Conservation (phyloP, 805 yeast genomes). For the Ogataea trehaloabstinens region DNA sequence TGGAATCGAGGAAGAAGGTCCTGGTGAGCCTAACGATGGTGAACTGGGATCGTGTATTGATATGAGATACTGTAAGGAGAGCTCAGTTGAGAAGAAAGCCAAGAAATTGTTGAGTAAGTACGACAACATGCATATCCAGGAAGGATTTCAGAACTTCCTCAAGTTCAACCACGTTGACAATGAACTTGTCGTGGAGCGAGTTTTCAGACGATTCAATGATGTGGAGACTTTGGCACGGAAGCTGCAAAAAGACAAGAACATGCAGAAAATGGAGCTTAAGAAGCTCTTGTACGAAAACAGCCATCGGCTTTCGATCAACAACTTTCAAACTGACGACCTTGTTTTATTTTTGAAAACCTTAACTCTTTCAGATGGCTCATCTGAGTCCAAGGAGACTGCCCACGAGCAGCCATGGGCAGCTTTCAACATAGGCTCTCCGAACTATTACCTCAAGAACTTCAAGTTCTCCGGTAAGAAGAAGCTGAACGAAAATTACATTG, state of each 20-base stretch:
- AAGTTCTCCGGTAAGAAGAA: slow-evolving; percentile 3
- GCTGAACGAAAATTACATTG: slow-evolving; percentile 14
- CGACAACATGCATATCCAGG: slow-evolving; percentile 21
- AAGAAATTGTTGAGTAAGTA: slow-evolving; percentile 16
- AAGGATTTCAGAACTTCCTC: slow-evolving; percentile 35
- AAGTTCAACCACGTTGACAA: slow-evolving; percentile 24
- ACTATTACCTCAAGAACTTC: slow-evolving; percentile 63
- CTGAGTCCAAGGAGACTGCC: background rate
- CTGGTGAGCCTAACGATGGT: slow-evolving; percentile 5
- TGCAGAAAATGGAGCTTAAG: slow-evolving; percentile 46
- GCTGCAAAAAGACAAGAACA: slow-evolving; percentile 68
- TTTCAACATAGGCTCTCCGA: slow-evolving; percentile 85
- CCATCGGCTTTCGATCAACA: slow-evolving; percentile 62
- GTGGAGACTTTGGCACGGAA: slow-evolving; percentile 88
- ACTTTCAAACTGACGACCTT: slow-evolving; percentile 71
- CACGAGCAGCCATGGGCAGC: slow-evolving; percentile 81
- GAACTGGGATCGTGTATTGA: slow-evolving; percentile 10
- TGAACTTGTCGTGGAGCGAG: slow-evolving; percentile 31
- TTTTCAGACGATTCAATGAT: slow-evolving; percentile 78
- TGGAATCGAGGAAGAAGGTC: slow-evolving; percentile 23
- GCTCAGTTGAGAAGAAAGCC: slow-evolving; percentile 21
- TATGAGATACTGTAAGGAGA: slow-evolving; percentile 19
- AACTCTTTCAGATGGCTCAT: slow-evolving; percentile 15
- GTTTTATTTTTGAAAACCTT: slow-evolving; percentile 81
- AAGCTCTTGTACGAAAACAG: slow-evolving; percentile 34